These are phyloP conservation scores for Peziza echinospora DNA, from an alignment of 495 filamentous ascomycete genomes.

Conservation along the genomic window DNA sequence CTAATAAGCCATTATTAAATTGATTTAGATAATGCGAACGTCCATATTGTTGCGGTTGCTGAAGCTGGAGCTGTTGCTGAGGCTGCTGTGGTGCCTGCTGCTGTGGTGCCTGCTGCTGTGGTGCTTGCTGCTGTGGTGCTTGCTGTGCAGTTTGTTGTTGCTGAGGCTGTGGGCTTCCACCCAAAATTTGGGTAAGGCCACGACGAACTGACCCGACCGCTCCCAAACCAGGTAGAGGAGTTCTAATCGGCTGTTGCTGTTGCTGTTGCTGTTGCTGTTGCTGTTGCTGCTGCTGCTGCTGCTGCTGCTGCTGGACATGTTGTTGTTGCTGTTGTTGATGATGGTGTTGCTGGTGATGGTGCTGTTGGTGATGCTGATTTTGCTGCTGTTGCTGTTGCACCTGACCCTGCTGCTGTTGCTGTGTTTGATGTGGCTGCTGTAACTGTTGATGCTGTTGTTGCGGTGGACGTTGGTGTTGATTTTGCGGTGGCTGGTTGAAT, in stretches of 20 bases:
- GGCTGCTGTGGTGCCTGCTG: not conserved
- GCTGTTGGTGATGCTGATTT: not conserved
- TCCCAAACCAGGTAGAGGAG: no score
- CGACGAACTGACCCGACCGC: no score
- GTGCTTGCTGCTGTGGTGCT: slow-evolving; percentile 10
- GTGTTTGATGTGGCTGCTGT: slow-evolving; percentile 15
- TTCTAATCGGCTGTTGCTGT: no score
- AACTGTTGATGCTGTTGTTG: slow-evolving; percentile 10
- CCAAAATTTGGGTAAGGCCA: slow-evolving; percentile 1
- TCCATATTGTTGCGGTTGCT: not conserved
- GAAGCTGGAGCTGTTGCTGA: not conserved
- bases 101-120: slow-evolving; percentile 1
- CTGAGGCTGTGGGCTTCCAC: no score
- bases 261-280: slow-evolving; percentile 5
- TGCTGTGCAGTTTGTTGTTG: not conserved
- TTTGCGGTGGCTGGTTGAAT: slow-evolving; percentile 6
- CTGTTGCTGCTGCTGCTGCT: slow-evolving; percentile 3
- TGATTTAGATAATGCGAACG: not conserved
- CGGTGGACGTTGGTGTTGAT: slow-evolving; percentile 14
- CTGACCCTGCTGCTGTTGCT: slow-evolving; percentile 6
- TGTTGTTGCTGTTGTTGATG: not conserved
- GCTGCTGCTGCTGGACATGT: slow-evolving; percentile 5
- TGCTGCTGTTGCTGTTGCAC: not conserved
- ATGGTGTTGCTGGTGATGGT: not conserved
- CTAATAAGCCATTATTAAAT: not conserved